phyloP scores from a whole-genome alignment of 371 early-diverging fungal species.

The Actinomortierella wolfii region DNA sequence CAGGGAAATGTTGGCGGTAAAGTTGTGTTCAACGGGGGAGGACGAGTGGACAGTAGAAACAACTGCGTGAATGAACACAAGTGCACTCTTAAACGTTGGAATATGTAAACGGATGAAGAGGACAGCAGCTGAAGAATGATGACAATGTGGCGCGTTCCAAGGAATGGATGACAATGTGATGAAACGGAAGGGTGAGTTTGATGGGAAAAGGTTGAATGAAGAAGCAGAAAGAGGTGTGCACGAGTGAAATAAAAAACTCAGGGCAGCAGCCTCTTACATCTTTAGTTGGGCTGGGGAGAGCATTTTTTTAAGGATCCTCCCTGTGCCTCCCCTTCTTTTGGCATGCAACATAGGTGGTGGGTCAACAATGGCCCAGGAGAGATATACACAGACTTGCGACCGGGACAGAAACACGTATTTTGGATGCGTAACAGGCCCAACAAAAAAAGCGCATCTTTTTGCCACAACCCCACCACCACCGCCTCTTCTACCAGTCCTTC shows the following conservation, averaged over 20 bases:
- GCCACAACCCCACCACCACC: no score
- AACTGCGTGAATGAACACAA: no score
- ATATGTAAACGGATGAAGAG: not conserved
- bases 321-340: no score
- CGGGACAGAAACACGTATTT: not conserved
- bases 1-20: slow-evolving; percentile 2
- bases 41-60: no score
- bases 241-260: not conserved
- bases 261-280: not conserved
- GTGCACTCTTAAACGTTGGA: no score
- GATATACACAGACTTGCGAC: not conserved
- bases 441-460: not conserved
- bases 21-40: not conserved
- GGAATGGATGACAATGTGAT: not conserved
- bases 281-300: no score
- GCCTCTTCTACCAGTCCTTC: no score
- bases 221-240: not conserved
- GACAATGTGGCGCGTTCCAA: not conserved
- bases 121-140: not conserved
- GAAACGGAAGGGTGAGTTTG: slow-evolving; percentile 6
- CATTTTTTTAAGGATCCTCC: no score
- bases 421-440: not conserved
- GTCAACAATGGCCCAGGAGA: not conserved
- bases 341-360: not conserved
- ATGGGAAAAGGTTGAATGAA: not conserved